Percentiles rank a stretch among this genome's conserved stretches.
Conservation (phyloP, 2,329 filamentous ascomycete species). For the Ceratocystis lukuohia region DNA sequence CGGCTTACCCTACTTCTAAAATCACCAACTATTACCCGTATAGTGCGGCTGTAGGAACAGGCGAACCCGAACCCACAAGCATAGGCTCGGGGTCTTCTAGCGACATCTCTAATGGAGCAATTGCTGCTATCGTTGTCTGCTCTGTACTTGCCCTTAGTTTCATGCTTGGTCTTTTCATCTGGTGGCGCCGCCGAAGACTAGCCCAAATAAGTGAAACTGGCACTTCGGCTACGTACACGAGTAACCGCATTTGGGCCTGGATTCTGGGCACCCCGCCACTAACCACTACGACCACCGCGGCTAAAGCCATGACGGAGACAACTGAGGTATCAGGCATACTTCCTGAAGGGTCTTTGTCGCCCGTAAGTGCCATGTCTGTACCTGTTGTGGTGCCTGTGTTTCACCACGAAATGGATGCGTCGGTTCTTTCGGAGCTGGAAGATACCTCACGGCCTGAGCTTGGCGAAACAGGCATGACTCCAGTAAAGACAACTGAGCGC, state of each 20-base stretch:
- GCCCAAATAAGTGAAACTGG: slow-evolving; percentile 29
- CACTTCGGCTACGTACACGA: slow-evolving; percentile 34
- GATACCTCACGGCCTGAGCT: background rate
- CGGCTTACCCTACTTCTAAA: slow-evolving; percentile 41
- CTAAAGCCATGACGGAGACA: slow-evolving; percentile 35
- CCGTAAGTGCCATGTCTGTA: background rate
- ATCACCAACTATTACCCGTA: slow-evolving; percentile 52
- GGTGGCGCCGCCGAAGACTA: slow-evolving; percentile 39
- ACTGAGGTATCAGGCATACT: slow-evolving; percentile 22
- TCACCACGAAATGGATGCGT: background rate
- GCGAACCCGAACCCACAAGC: background rate
- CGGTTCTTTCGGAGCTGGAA: background rate
- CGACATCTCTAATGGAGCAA: slow-evolving; percentile 21
- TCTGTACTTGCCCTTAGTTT: slow-evolving; percentile 40
- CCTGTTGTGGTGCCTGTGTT: background rate
- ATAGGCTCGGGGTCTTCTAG: background rate
- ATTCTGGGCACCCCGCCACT: slow-evolving; percentile 28
- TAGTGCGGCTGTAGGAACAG: slow-evolving; percentile 22
- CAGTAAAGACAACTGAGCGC: background rate
- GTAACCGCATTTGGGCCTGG: slow-evolving; percentile 39
- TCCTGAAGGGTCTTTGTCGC: slow-evolving; percentile 2
- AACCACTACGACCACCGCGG: slow-evolving; percentile 25
- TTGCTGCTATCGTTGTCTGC: slow-evolving; percentile 48
- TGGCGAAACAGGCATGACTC: background rate
- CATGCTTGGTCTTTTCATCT: slow-evolving; percentile 33